Evolutionary conservation across 805 yeast genomes (phyloP).

Genomic region (Wickerhamomyces rabaulensis): DNA sequence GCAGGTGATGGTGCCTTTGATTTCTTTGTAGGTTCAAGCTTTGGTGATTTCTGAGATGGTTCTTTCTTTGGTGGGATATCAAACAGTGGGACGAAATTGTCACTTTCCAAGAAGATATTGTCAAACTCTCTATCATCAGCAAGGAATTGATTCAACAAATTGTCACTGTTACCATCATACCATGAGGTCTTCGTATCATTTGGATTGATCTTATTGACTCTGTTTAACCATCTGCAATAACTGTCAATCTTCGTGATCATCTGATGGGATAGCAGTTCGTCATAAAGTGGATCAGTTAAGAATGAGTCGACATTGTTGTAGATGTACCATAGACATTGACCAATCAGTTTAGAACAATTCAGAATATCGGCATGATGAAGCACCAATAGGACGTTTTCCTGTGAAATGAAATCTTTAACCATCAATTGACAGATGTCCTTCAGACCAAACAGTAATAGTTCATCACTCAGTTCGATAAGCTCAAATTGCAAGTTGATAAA

Average conservation of each 20-base stretch:
- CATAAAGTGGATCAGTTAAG: conserved; percentile 34
- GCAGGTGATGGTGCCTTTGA: conserved; percentile 8
- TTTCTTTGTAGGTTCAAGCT: conserved; percentile 9
- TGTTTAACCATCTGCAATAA: conserved; percentile 32
- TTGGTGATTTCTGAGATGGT: conserved; percentile 11
- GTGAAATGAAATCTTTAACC: conserved; percentile 47
- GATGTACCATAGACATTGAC: conserved; percentile 63
- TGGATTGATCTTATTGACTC: conserved; percentile 16
- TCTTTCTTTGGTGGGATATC: conserved; percentile 23
- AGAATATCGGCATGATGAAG: conserved; percentile 48
- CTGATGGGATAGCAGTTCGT: conserved; percentile 12
- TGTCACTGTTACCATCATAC: conserved; percentile 26
- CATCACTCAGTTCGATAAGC: conserved; percentile 56
- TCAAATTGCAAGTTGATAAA: conserved; percentile 54
- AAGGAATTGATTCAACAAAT: conserved; percentile 30
- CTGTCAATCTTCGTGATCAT: conserved; percentile 24
- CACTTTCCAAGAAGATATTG: conserved; percentile 33
- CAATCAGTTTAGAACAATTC: conserved; percentile 49
- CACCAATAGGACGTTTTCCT: conserved; percentile 57
- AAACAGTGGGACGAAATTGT: conserved; percentile 31
- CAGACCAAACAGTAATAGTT: conserved; percentile 52
- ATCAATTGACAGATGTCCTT: conserved; percentile 57
- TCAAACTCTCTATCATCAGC: conserved; percentile 33
- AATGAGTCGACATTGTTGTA: conserved; percentile 59
- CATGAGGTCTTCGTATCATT: conserved; percentile 19